Evolutionary conservation across 2,329 filamentous ascomycete genomes (phyloP), one percentile per base, ranked within the genome.

Genomic region (Penicillium sp.): DNA sequence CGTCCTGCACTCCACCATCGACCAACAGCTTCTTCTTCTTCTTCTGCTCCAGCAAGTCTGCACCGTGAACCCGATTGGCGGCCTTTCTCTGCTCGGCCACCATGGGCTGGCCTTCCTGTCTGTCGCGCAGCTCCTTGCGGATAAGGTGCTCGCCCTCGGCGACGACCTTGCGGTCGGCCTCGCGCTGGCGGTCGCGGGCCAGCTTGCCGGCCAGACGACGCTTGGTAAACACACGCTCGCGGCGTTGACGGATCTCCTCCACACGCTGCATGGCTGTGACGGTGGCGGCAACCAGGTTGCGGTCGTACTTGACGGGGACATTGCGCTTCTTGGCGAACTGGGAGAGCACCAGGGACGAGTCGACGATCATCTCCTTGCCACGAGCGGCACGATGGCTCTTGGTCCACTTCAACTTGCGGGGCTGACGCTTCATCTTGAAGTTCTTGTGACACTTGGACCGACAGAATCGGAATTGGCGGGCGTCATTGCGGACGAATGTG

Each of bases 351-450:
- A 98, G 84, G 26, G 91, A 95, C 63, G 82, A 86, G 78, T 98
- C 93, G 71, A 97, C 90, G 47, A 87, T 87, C 88, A 95, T 84
- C 71, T 83, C 80, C 75, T 89, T 94, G 74, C 88, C 88, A 47
- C 86, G 85, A 14, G 85, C 81, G 67, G 85, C 85, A 65, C 89
- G 86, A 79, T 90, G 91, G 42, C 88, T 84, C 78, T 96, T 95
- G 53, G 91, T 96, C 93, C 91, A 96, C 73, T 89, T 93, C 61
- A 97, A 81, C 73, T 96, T 95, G 69, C 91, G 84, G 28, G 91
- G 90, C 74, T 97, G 96, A 58, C 93, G 85, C 86, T 95, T 95
- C 88, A 95, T 95, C 75, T 94, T 93, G 81, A 94, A 95, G 70
- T 83, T 85, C 64, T 83, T 84, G 72, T 85, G 82, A 70, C 79